Evolutionary conservation across 1,284 basidiomycete genomes (phyloP).

Genomic region (Salmacisia buchloeana): DNA sequence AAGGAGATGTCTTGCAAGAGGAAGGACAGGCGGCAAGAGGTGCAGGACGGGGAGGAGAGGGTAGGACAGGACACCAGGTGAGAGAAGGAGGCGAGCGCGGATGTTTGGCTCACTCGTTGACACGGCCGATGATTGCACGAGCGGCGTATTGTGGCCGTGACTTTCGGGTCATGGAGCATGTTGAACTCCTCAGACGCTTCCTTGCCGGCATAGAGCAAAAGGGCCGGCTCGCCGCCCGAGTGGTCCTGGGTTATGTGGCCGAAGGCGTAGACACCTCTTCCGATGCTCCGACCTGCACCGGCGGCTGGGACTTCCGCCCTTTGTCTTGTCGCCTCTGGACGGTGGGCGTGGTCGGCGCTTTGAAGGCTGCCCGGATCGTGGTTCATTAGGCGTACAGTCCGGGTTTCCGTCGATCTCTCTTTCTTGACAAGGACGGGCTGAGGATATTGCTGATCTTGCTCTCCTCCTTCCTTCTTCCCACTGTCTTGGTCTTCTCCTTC

Average conservation of each 20-base stretch:
- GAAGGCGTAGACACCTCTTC: too few relatives aligned
- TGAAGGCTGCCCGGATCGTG: too few relatives aligned
- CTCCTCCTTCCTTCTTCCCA: too few relatives aligned
- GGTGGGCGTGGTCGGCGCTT: too few relatives aligned
- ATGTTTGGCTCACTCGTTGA: slow-evolving; percentile 25
- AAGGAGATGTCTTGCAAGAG: background rate
- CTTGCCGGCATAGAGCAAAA: slow-evolving; percentile 81
- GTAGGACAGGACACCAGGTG: background rate
- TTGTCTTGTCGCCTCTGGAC: too few relatives aligned
- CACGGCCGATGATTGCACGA: slow-evolving; percentile 40
- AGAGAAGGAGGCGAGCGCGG: background rate
- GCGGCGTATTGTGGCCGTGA: slow-evolving; percentile 53
- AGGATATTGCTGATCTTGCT: too few relatives aligned
- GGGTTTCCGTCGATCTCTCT: too few relatives aligned
- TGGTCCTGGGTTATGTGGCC: slow-evolving; percentile 63
- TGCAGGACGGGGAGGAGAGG: background rate
- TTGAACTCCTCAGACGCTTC: slow-evolving; percentile 92
- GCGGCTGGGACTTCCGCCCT: too few relatives aligned
- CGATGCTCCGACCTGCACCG: too few relatives aligned
- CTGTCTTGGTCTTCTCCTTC: too few relatives aligned
- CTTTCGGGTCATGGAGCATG: slow-evolving; percentile 55
- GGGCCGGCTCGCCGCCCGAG: slow-evolving; percentile 76
- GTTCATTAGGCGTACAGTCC: too few relatives aligned
- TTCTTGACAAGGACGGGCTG: too few relatives aligned
- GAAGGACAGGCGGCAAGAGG: background rate